These are phyloP conservation scores for Calonectria honghensis DNA, from an alignment of 2,329 filamentous ascomycete genomes.

Conservation along the genomic window DNA sequence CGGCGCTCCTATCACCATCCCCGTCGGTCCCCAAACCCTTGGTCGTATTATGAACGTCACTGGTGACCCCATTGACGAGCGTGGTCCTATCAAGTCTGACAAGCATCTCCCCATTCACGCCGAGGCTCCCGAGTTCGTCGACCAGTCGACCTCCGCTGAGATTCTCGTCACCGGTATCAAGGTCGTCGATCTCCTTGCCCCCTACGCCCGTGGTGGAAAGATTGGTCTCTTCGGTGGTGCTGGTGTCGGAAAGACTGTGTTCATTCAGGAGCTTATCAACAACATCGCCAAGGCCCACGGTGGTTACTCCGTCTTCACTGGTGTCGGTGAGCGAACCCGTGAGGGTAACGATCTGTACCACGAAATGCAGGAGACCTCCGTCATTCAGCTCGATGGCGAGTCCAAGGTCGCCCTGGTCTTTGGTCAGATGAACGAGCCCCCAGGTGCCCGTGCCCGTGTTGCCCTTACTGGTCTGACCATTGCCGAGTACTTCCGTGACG, in stretches of 20 bases:
- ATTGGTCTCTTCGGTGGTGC: conserved; percentile 99
- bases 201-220: conserved; percentile 99
- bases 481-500: conserved; percentile 87
- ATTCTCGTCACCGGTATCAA: conserved; percentile 99
- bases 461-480: conserved; percentile 92
- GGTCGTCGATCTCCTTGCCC: conserved; percentile 98
- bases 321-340: conserved; percentile 99
- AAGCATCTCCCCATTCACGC: conserved; percentile 94
- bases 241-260: conserved; percentile 99
- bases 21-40: conserved; percentile 93
- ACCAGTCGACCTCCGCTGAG: conserved; percentile 97
- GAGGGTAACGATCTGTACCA: conserved; percentile 99
- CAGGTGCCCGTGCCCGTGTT: conserved; percentile 99
- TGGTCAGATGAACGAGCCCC: conserved; percentile 99
- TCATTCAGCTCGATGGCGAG: conserved; percentile 99
- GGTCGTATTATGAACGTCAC: conserved; percentile 99
- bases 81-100: conserved; percentile 95
- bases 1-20: conserved; percentile 95
- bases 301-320: conserved; percentile 99
- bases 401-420: conserved; percentile 99
- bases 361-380: conserved; percentile 99
- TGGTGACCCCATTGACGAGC: conserved; percentile 99
- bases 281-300: conserved; percentile 99
- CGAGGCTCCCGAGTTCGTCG: conserved; percentile 92
- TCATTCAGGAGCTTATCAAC: conserved; percentile 99